phyloP scores from a whole-genome alignment of 306 rosid species.

The Corylus avellana region DNA sequence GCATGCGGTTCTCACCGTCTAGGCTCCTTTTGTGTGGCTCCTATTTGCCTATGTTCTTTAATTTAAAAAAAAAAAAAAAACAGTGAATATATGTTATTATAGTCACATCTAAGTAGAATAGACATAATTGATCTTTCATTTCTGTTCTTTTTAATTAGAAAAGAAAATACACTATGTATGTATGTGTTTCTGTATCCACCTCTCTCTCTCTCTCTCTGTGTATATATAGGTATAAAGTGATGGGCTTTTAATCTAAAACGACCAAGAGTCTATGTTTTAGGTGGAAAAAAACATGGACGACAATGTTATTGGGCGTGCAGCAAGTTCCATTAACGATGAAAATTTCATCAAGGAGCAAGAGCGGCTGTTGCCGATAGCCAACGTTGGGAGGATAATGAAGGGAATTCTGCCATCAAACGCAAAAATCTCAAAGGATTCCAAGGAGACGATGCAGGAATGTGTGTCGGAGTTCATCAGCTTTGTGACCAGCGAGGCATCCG shows the following conservation, averaged over 20 bases:
- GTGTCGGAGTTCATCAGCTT: slow-evolving; percentile 94
- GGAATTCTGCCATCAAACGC: slow-evolving; percentile 81
- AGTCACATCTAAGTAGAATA: too few relatives aligned
- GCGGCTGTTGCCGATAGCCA: slow-evolving; percentile 89
- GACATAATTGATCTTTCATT: too few relatives aligned
- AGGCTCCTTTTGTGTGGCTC: too few relatives aligned
- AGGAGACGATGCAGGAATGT: slow-evolving; percentile 94
- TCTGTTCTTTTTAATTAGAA: too few relatives aligned
- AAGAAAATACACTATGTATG: too few relatives aligned
- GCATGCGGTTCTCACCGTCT: too few relatives aligned
- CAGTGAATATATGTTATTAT: too few relatives aligned
- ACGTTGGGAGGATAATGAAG: slow-evolving; percentile 94
- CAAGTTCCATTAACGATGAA: slow-evolving; percentile 26
- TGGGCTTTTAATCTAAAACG: neutral
- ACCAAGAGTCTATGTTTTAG: neutral
- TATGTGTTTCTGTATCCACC: neutral
- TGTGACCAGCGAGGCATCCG: slow-evolving; percentile 93
- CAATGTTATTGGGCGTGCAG: neutral
- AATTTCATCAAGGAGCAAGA: slow-evolving; percentile 73
- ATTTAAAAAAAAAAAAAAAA: too few relatives aligned
- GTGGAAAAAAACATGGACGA: neutral
- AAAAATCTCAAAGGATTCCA: slow-evolving; percentile 86
- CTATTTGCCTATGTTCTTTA: too few relatives aligned
- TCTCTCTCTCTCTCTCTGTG: neutral
- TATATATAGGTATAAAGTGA: neutral